Base-by-base conservation (phyloP, 2,329 filamentous ascomycete species). In the Didymella segeticola region DNA sequence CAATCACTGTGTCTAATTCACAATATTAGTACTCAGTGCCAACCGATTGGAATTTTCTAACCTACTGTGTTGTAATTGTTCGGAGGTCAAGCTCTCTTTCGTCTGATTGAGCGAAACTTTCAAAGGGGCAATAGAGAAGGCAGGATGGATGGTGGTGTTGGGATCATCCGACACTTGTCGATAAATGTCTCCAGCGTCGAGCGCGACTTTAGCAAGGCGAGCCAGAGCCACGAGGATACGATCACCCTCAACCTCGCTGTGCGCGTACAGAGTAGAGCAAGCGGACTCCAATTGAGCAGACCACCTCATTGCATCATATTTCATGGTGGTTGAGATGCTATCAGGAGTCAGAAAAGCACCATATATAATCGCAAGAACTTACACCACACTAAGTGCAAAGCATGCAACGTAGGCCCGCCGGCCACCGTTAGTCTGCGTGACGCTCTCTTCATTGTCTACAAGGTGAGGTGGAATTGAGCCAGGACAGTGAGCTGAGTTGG, bases 271-370 rank as follows among this genome's bases (percentile, higher is more conserved):
- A 8, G 37, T 46, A 3, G 34, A 31, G 1, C 87, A 71, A 29
- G 79, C 83, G 29, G 86, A 83, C 25, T 86, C 83, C 75, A 88
- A 80, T 45, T 85, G 79, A 1, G 79, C 60, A 0, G 80, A 86
- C 85, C 85, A 89, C 2, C 74, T 76, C 42, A 87, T 72, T 2
- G 78, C 63, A 46, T 86, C 83, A 43, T 78, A 47, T 5, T 53
- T 43, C 47, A 58, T 47, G 5, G 46, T 52, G 2, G 45, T 52
- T 4, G 64, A 61, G 3, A 70, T 62, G 4, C 67, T 66, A 19
- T 22, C 25, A 15, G 15, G 5, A 43, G 27, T n/a, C 23, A 15
- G 19, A 6, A 12, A 7, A 14, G 9, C 15, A 5, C 3, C 9
- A 19, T 17, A 3, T 19, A 17, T 8, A 12, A 8, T 12, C 14